Evolutionary conservation across 371 early-diverging fungal genomes (phyloP), one percentile per base, ranked within the genome.

Genomic region (Vairimorpha apis): DNA sequence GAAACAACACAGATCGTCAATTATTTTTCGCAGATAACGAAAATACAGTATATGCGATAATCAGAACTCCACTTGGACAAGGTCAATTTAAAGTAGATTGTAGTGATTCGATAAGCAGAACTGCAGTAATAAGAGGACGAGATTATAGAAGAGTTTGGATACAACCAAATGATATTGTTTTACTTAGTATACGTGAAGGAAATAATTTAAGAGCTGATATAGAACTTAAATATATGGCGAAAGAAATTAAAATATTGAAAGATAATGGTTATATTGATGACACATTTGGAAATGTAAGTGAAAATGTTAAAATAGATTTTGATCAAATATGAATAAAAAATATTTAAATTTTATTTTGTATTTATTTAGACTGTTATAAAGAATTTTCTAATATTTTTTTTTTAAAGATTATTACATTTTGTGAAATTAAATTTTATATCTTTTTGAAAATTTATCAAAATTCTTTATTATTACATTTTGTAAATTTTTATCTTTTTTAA

Each of bases 171-270:
- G 97, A 97, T 81, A 89, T 95, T 65, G 88, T 98, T 8, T 86
- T 98, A 59, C 82, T 97, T 5, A 89, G 91, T 29, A 86, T 95
- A 72, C 88, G 96, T 80, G 95, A 96, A 73, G 95, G 88, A 86
- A 92, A 95, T 85, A 93, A 93, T 77, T 87, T 89, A 65, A 93
- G 92, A 85, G 92, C 93, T 65, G 95, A 97, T 86, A 91, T 98
- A 63, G 90, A 95, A 79, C 87, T 90, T 75, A 95, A 94, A 86
- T 98, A 96, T 84, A 91, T 88, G 67, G 89, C 93, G 65, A 93
- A 94, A 70, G 97, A 98, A 87, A 94, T 95, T n/a, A 87, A 93
- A 77, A 86, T 88, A 80, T 85, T 98, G 75, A 93, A 92, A 84
- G 86, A 90, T 44, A 90, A 91, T 74, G 94, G 94, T 67, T 92